Percentiles rank a stretch among this genome's conserved stretches.
Conservation (phyloP, 2,329 filamentous ascomycete genomes). For the Aspergillus sp. region DNA sequence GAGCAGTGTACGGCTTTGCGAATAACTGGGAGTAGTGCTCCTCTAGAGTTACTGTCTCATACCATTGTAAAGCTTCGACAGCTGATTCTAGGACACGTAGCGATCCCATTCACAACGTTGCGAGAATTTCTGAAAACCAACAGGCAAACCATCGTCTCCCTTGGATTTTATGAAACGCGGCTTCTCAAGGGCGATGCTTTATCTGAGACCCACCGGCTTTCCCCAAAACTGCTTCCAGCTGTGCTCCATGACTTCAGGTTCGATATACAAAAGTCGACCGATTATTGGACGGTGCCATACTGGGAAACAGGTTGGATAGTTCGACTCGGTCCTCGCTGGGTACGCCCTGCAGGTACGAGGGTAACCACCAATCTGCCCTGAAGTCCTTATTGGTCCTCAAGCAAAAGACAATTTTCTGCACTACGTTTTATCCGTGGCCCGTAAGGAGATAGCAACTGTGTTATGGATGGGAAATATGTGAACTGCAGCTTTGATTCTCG, state of each 20-base stretch:
- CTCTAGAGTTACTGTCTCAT: not conserved
- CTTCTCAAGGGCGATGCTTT: not conserved
- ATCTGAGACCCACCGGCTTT: not conserved
- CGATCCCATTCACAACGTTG: not conserved
- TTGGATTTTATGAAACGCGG: not conserved
- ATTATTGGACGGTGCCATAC: not conserved
- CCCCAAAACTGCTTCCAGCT: not conserved
- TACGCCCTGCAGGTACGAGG: no score
- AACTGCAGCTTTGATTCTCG: no score
- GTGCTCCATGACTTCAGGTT: not conserved
- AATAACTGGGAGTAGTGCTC: not conserved
- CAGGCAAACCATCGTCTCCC: not conserved
- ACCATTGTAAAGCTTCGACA: not conserved
- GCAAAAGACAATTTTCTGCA: no score
- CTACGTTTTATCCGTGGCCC: no score
- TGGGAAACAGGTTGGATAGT: constrained; percentile 2
- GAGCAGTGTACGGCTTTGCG: not conserved
- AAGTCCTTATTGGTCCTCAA: no score
- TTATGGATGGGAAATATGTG: no score
- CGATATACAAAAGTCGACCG: not conserved
- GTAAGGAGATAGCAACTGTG: no score
- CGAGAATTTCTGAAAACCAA: not conserved
- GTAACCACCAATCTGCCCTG: no score
- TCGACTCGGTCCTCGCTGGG: no score
- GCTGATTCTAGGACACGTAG: not conserved